Evolutionary conservation across 768 basidiomycete species (phyloP).

Genomic region (Leucosporidium yakuticum): DNA sequence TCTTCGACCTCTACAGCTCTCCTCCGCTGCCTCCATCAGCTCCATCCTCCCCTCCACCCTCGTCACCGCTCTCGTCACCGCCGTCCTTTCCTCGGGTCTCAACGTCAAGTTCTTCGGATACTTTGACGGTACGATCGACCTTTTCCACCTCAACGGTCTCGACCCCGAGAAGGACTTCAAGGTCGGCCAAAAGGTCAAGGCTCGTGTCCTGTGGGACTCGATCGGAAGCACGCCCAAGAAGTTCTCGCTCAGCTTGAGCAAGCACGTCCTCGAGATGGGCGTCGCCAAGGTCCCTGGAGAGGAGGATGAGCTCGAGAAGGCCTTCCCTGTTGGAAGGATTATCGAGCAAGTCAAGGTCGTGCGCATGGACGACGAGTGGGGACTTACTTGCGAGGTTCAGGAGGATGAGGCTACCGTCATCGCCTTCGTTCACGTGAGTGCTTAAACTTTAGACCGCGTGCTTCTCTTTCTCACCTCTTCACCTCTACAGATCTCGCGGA

Average conservation of each 20-base stretch:
- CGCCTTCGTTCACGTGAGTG: conserved; percentile 80
- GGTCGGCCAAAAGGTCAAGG: conserved; percentile 57
- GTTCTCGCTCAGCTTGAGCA: conserved; percentile 71
- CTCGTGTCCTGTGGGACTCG: conserved; percentile 75
- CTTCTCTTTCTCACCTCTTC: not conserved
- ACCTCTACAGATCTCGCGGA: conserved; percentile 72
- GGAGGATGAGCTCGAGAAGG: conserved; percentile 48
- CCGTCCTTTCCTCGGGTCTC: conserved; percentile 64
- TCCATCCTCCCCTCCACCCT: conserved; percentile 81
- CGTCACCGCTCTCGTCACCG: conserved; percentile 75
- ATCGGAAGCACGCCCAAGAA: conserved; percentile 63
- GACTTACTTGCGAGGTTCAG: conserved; percentile 61
- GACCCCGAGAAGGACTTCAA: conserved; percentile 45
- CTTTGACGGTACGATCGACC: conserved; percentile 83
- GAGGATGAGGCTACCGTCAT: conserved; percentile 44
- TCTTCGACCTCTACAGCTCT: conserved; percentile 49
- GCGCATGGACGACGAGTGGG: conserved; percentile 72
- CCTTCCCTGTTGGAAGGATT: conserved; percentile 66
- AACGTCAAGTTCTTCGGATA: conserved; percentile 85
- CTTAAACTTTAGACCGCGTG: not conserved
- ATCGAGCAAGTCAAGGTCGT: conserved; percentile 68
- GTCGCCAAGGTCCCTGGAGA: conserved; percentile 10
- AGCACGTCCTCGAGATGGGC: conserved; percentile 61
- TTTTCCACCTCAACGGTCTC: conserved; percentile 60
- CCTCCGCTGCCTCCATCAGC: conserved; percentile 68